Conservation (phyloP, 2,329 filamentous ascomycete species). For the Fusarium sp. region DNA sequence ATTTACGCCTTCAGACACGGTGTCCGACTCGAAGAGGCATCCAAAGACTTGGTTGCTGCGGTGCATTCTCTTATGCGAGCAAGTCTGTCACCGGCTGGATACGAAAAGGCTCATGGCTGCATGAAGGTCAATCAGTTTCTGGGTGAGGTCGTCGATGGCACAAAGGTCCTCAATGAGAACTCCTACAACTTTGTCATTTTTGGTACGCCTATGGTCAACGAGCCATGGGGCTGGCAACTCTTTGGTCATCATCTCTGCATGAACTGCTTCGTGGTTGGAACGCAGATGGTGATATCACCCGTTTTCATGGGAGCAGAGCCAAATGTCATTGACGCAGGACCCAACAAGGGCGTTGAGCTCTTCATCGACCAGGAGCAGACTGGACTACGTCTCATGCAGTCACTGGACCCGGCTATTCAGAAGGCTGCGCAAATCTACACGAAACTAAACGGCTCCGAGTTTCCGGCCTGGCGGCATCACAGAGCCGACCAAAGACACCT, state of each 20-base stretch:
- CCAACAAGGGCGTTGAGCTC: constrained; percentile 68
- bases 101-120: constrained; percentile 69
- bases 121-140: constrained; percentile 79
- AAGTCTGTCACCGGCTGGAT: constrained; percentile 72
- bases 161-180: constrained; percentile 71
- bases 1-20: constrained; percentile 72
- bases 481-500: constrained; percentile 78
- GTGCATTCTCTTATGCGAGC: constrained; percentile 63
- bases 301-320: constrained; percentile 82
- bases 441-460: constrained; percentile 66
- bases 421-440: constrained; percentile 46
- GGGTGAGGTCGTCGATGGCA: constrained; percentile 68
- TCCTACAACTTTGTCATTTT: constrained; percentile 79
- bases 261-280: constrained; percentile 69
- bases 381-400: constrained; percentile 73
- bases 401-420: not conserved
- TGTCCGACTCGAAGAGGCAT: constrained; percentile 68
- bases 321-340: constrained; percentile 71
- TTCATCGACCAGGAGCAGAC: constrained; percentile 68
- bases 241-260: constrained; percentile 81
- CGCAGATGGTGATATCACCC: constrained; percentile 71
- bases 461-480: constrained; percentile 74
- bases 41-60: constrained; percentile 52
- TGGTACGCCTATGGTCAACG: constrained; percentile 61
- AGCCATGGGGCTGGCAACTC: constrained; percentile 75